Base-by-base conservation (phyloP, 2,329 filamentous ascomycete species). In the Bertia moriformis region DNA sequence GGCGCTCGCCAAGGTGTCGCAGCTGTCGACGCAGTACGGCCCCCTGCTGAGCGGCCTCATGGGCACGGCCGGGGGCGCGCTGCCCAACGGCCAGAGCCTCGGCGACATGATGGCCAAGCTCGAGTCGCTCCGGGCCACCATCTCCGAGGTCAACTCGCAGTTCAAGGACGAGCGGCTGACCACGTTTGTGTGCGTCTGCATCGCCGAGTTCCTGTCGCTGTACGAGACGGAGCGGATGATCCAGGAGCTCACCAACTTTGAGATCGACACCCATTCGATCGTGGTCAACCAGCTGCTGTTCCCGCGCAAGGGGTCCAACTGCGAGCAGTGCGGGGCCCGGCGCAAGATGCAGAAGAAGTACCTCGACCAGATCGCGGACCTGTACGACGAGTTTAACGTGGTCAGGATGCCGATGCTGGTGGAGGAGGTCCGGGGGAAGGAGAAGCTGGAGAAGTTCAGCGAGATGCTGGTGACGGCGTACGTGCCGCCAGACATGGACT, bases 181-280 rank as follows among this genome's bases (percentile, higher is more conserved):
- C 17, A 98, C 91, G 0, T 98, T 98, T 54, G 87, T 98, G 40
- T 96, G 91, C 59, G 91, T 98, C 43, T 94, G 91, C 60, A 98
- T 98, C 58, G 85, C 91, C 40, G 91, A 98, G 63, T 98, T 98
- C 66, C 62, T 98, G 51, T 88, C 81, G 27, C 71, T 98, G 39
- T 98, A 98, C 66, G 91, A 98, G 71, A 98, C 91, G 45, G 91
- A 98, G 69, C 83, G 91, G 52, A 96, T 98, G 91, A 96, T 98
- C 51, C 91, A 98, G 69, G 91, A 98, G 66, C 70, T 98, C 44
- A 79, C 86, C 37, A 83, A 73, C 57, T 98, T 94, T 64, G 69
- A 81, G 53, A 98, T 98, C 57, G 91, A 98, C 59, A 94, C 89
- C 4, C 91, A 96, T 65, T 78, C 82, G 55, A 96, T 98, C 57